These are phyloP conservation scores for Cryptococcus jaspeensis DNA, from an alignment of 1,284 basidiomycete species.

Conservation along the genomic window DNA sequence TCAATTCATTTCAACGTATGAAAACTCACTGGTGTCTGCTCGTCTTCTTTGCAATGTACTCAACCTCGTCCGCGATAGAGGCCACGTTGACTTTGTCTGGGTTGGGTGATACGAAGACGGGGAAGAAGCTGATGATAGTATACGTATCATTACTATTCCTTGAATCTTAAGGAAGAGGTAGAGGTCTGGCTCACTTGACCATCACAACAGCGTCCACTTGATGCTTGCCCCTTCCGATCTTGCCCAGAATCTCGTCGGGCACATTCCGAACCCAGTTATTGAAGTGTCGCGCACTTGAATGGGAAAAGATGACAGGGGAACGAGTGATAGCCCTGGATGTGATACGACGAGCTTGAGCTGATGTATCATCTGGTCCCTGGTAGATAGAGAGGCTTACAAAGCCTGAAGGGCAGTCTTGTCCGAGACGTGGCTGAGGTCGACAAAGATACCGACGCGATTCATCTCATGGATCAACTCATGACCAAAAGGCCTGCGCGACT, in stretches of 20 bases:
- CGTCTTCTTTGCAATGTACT: conserved; percentile 73
- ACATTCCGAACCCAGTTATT: conserved; percentile 60
- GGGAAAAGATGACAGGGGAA: conserved; percentile 85
- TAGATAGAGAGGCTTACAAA: conserved; percentile 49
- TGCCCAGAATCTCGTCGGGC: conserved; percentile 69
- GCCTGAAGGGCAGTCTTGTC: conserved; percentile 78
- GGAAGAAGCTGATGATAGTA: conserved; percentile 41
- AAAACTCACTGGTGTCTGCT: conserved; percentile 71
- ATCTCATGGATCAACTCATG: conserved; percentile 75
- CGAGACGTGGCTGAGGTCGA: conserved; percentile 64
- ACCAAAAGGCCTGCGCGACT: conserved; percentile 57
- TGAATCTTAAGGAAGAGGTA: neutral
- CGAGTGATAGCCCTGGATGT: conserved; percentile 52
- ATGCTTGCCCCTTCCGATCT: conserved; percentile 63
- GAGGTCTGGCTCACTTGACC: conserved; percentile 57
- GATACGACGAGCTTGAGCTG: neutral
- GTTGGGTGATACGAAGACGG: conserved; percentile 34
- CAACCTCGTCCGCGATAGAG: conserved; percentile 77
- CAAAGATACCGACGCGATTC: conserved; percentile 72
- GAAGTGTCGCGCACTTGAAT: conserved; percentile 67
- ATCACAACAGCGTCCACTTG: conserved; percentile 81
- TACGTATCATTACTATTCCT: too few relatives aligned
- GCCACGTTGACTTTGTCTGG: conserved; percentile 64
- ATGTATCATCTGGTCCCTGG: neutral
- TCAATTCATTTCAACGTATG: neutral